A percentile compares a stretch with the other conserved stretches of the same genome.
Evolutionary conservation across 1,139 yeast genomes (phyloP).

Genomic region (Oligophagozyma castellii): DNA sequence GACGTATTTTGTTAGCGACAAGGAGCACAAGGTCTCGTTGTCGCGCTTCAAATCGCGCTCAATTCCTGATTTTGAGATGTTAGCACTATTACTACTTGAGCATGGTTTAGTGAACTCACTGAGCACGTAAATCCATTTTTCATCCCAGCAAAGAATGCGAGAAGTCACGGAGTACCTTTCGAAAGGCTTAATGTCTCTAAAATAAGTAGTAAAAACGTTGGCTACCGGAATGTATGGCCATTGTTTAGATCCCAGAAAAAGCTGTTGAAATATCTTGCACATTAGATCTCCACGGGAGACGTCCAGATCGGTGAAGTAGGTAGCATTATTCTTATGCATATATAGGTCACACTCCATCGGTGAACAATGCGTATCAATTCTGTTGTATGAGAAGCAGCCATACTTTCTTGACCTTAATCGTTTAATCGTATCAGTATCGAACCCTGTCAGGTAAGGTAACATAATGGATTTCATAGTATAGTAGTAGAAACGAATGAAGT

Average conservation of each 20-base stretch:
- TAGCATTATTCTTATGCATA: conserved; percentile 74
- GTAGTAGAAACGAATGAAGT: conserved; percentile 47
- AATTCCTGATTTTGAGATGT: too few relatives aligned
- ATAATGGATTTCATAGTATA: conserved; percentile 31
- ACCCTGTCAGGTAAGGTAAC: conserved; percentile 22
- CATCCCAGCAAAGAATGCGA: conserved; percentile 69
- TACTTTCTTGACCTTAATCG: conserved; percentile 11
- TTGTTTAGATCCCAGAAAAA: conserved; percentile 33
- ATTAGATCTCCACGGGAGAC: conserved; percentile 59
- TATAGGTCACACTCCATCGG: conserved; percentile 77
- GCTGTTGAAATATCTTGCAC: conserved; percentile 38
- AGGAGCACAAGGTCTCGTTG: conserved; percentile 36
- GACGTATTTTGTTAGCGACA: conserved; percentile 67
- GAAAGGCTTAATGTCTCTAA: conserved; percentile 60
- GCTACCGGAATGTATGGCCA: conserved; percentile 74
- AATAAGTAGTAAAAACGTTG: conserved; percentile 51
- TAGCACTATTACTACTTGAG: too few relatives aligned
- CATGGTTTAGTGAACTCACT: conserved; percentile 34
- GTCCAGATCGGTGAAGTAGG: conserved; percentile 78
- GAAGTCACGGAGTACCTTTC: conserved; percentile 42
- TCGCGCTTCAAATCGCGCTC: conserved; percentile 18
- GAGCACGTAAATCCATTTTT: conserved; percentile 68
- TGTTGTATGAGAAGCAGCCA: conserved; percentile 31
- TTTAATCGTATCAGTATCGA: conserved; percentile 12
- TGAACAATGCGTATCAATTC: conserved; percentile 46